A percentile compares a stretch with the other conserved stretches of the same genome.
phyloP scores from a whole-genome alignment of 345 rosid species.

The Aquilaria yunnanensis region DNA sequence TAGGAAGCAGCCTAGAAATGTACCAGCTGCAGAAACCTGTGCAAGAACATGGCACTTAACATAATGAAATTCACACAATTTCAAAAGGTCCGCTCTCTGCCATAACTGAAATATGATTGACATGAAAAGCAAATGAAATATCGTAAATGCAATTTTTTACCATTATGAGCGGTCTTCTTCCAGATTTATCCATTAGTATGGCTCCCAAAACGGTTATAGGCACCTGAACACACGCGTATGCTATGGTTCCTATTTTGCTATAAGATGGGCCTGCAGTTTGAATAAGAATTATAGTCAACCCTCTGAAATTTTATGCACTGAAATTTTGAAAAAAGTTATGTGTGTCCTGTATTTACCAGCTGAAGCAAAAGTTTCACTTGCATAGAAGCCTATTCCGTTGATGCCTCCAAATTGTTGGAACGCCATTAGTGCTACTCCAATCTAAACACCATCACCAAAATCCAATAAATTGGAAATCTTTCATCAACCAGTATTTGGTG shows the following conservation, averaged over 20 bases:
- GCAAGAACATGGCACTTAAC: constrained; percentile 2
- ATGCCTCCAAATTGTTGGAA: constrained; percentile 85
- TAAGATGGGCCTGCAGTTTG: constrained; percentile 63
- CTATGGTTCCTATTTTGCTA: constrained; percentile 67
- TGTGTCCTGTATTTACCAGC: constrained; percentile 48
- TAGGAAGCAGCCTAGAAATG: constrained; percentile 68
- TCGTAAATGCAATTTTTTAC: constrained; percentile 23
- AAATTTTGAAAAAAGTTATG: background rate
- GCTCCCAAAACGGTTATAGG: constrained; percentile 81
- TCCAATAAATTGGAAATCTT: constrained; percentile 2
- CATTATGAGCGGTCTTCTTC: constrained; percentile 92
- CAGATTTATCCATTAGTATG: constrained; percentile 62
- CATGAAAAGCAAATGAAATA: background rate
- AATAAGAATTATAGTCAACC: background rate
- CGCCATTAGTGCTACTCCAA: constrained; percentile 80
- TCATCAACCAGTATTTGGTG: background rate
- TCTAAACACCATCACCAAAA: constrained; percentile 31
- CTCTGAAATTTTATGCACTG: background rate
- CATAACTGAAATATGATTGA: no score
- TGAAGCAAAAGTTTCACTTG: constrained; percentile 74
- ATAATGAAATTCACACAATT: background rate
- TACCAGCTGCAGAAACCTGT: constrained; percentile 71
- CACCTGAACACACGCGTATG: constrained; percentile 84
- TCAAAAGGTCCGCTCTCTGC: background rate
- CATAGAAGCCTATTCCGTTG: constrained; percentile 79